These are phyloP conservation scores for Trichoderma lentiforme DNA, from an alignment of 2,329 filamentous ascomycete genomes.

Conservation along the genomic window DNA sequence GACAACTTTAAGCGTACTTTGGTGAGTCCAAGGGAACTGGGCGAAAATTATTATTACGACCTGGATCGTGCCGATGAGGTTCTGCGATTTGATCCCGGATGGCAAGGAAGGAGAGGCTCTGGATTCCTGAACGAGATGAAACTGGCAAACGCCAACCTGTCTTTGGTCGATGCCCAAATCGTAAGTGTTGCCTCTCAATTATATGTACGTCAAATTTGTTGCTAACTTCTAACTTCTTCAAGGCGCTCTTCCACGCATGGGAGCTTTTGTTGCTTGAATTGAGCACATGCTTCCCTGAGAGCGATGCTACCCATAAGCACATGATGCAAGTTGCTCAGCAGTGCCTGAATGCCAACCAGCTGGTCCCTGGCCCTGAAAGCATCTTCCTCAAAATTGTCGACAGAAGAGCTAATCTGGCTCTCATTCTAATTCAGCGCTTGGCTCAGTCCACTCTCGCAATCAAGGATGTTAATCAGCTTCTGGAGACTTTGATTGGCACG, in stretches of 20 bases:
- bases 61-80: conserved; percentile 71
- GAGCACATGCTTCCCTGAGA: conserved; percentile 58
- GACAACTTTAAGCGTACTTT: conserved; percentile 75
- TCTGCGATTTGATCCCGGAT: conserved; percentile 72
- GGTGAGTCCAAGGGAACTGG: conserved; percentile 63
- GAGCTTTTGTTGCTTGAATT: conserved; percentile 83
- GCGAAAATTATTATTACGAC: conserved; percentile 81
- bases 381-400: conserved; percentile 79
- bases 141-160: conserved; percentile 85
- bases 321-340: conserved; percentile 73
- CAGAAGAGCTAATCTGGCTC: conserved; percentile 73
- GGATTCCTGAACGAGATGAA: conserved; percentile 82
- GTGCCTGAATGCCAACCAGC: conserved; percentile 75
- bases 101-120: conserved; percentile 64
- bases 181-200: conserved; percentile 43
- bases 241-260: conserved; percentile 85
- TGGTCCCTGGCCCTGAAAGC: conserved; percentile 67
- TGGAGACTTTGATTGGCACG: conserved; percentile 50
- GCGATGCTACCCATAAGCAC: conserved; percentile 58
- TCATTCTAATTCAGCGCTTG: conserved; percentile 78
- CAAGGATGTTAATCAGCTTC: conserved; percentile 50
- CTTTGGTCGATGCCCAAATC: conserved; percentile 87
- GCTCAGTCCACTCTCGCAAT: conserved; percentile 54
- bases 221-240: conserved; percentile 7
- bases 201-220: not conserved